A percentile compares a stretch with the other conserved stretches of the same genome.
These are phyloP conservation scores for Simplicillium sp. DNA, from an alignment of 2,329 filamentous ascomycete genomes.

Conservation along the genomic window DNA sequence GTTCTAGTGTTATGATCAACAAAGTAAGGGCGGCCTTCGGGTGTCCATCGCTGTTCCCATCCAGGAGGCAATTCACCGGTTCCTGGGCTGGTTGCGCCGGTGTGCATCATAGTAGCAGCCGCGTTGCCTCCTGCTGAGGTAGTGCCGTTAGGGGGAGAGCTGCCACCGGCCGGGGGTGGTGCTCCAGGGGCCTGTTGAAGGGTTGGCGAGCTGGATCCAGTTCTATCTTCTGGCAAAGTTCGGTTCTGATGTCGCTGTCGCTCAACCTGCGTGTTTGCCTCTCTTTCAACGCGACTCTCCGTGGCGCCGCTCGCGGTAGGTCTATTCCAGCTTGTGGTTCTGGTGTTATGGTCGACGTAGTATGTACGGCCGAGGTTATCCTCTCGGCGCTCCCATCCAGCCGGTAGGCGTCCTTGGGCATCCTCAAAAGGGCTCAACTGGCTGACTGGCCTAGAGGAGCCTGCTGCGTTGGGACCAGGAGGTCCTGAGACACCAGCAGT, in stretches of 20 bases:
- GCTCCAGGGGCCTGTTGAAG: conserved; percentile 42
- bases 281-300: conserved; percentile 63
- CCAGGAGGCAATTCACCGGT: conserved; percentile 90
- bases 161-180: conserved; percentile 26
- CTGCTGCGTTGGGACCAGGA: conserved; percentile 33
- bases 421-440: conserved; percentile 89
- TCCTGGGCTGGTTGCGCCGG: conserved; percentile 83
- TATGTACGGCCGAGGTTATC: conserved; percentile 94
- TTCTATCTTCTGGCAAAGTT: conserved; percentile 90
- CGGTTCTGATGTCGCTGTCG: conserved; percentile 90
- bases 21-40: conserved; percentile 91
- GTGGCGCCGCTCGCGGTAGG: conserved; percentile 71
- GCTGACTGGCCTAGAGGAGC: conserved; percentile 21
- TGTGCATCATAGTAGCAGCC: conserved; percentile 80
- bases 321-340: conserved; percentile 92
- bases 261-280: conserved; percentile 87
- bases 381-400: conserved; percentile 92
- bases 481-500: conserved; percentile 23
- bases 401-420: conserved; percentile 81
- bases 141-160: conserved; percentile 11
- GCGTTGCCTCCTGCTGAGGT: conserved; percentile 33
- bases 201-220: conserved; percentile 84
- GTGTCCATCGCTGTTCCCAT: conserved; percentile 94
- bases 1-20: conserved; percentile 98
- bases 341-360: conserved; percentile 95